phyloP scores from a whole-genome alignment of 2,329 filamentous ascomycete species.

The Truncatella angustata region DNA sequence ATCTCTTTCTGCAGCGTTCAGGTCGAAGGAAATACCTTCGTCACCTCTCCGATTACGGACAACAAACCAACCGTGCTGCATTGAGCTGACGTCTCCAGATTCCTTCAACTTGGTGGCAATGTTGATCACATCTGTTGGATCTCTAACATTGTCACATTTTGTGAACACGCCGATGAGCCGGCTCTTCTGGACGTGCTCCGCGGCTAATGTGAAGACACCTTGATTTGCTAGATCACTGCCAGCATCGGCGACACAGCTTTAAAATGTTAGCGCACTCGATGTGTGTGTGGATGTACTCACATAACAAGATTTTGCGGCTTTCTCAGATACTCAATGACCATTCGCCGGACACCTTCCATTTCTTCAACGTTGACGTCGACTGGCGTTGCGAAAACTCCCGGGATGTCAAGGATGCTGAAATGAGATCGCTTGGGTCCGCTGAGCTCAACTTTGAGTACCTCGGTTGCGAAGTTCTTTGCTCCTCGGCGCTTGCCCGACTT shows the following conservation, averaged over 20 bases:
- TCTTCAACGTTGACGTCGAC: conserved; percentile 27
- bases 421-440: conserved; percentile 33
- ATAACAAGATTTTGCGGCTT: conserved; percentile 36
- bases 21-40: conserved; percentile 24
- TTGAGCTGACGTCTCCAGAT: background rate
- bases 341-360: conserved; percentile 24
- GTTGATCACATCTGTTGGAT: conserved; percentile 15
- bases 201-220: conserved; percentile 26
- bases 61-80: conserved; percentile 32
- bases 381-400: conserved; percentile 28
- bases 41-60: conserved; percentile 30
- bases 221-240: conserved; percentile 29
- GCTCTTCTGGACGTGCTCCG: conserved; percentile 22
- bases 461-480: conserved; percentile 33
- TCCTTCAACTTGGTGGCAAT: conserved; percentile 11
- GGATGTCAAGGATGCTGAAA: conserved; percentile 37
- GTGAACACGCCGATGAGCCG: conserved; percentile 36
- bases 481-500: conserved; percentile 15
- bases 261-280: background rate
- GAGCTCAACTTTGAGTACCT: conserved; percentile 36
- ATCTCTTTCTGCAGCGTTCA: conserved; percentile 22
- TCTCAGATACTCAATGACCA: conserved; percentile 35
- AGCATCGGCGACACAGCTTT: conserved; percentile 33
- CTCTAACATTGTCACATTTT: conserved; percentile 31
- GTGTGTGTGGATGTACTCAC: conserved; percentile 22